Conservation (phyloP, 202 grass and related monocot genomes). For the Panicum virgatum region DNA sequence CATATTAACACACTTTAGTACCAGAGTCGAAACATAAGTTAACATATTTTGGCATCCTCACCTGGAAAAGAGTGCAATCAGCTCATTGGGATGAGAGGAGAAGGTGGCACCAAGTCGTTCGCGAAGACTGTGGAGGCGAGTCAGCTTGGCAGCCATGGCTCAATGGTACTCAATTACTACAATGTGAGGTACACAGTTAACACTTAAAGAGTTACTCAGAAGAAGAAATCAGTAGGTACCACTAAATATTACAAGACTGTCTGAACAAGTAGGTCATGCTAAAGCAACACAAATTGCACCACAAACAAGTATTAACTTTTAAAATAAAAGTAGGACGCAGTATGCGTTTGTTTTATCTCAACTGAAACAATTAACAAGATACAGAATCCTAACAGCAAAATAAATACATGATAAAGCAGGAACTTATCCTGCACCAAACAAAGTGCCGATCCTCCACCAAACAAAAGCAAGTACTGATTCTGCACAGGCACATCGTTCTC, state of each 20-base stretch:
- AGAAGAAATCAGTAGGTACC: slow-evolving; percentile 13
- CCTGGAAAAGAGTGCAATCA: slow-evolving; percentile 85
- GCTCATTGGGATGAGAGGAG: slow-evolving; percentile 84
- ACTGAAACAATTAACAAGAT: not conserved
- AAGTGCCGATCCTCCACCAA: slow-evolving; percentile 14
- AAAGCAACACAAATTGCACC: not conserved
- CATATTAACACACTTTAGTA: slow-evolving; percentile 11
- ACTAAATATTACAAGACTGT: not conserved
- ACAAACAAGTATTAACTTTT: not conserved
- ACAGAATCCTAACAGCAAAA: not conserved
- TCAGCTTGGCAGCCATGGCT: slow-evolving; percentile 70
- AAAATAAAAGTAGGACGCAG: not conserved
- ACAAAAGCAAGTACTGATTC: slow-evolving; percentile 13
- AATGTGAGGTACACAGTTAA: slow-evolving; percentile 19
- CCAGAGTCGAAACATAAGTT: not conserved
- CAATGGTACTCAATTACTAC: slow-evolving; percentile 34
- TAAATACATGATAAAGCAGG: not conserved
- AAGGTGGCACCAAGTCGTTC: slow-evolving; percentile 74
- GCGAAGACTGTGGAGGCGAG: slow-evolving; percentile 76
- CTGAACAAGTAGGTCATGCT: not conserved
- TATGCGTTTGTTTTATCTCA: not conserved
- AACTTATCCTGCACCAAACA: not conserved
- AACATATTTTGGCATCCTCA: slow-evolving; percentile 31
- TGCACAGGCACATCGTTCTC: not conserved
- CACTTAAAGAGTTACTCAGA: not conserved